Conservation (phyloP, 2,329 filamentous ascomycete genomes). For the Alternaria consortialis region DNA sequence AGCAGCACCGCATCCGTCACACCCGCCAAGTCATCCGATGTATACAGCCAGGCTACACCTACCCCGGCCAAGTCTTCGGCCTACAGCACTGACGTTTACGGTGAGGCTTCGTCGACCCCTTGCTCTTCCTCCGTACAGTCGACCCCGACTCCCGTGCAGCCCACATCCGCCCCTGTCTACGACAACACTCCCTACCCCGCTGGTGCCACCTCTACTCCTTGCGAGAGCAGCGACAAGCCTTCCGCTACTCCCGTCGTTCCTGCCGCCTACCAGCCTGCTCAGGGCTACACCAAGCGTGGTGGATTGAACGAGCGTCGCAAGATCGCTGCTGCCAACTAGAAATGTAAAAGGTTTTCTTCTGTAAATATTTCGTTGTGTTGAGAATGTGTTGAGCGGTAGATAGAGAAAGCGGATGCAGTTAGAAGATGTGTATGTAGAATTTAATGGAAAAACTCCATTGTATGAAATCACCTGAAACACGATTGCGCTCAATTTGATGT, state of each 20-base stretch:
- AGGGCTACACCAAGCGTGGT: conserved; percentile 27
- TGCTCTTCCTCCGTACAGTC: conserved; percentile 2
- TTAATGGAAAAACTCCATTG: not conserved
- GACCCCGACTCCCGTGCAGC: not conserved
- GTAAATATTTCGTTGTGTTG: conserved; percentile 1
- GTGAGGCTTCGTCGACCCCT: conserved; percentile 1
- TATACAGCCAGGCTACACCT: conserved; percentile 2
- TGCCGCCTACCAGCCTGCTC: not conserved
- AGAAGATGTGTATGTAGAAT: not conserved
- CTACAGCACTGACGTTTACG: not conserved
- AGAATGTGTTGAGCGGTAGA: not conserved
- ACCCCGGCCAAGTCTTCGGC: conserved; percentile 4
- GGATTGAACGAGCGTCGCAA: conserved; percentile 35
- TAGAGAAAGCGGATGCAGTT: not conserved
- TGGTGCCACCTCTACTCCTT: conserved; percentile 20
- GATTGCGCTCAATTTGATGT: not conserved
- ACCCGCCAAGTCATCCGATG: conserved; percentile 2
- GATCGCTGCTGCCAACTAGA: conserved; percentile 4
- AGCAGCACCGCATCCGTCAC: conserved; percentile 4
- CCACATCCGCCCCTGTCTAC: conserved; percentile 9
- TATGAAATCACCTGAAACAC: not conserved
- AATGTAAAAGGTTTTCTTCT: not conserved
- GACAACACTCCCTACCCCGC: conserved; percentile 7
- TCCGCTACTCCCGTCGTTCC: conserved; percentile 10
- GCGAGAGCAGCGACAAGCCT: conserved; percentile 19